A percentile compares a stretch with the other conserved stretches of the same genome.
These are phyloP conservation scores for Bipolaris oryzae DNA, from an alignment of 2,329 filamentous ascomycete genomes.

Conservation along the genomic window DNA sequence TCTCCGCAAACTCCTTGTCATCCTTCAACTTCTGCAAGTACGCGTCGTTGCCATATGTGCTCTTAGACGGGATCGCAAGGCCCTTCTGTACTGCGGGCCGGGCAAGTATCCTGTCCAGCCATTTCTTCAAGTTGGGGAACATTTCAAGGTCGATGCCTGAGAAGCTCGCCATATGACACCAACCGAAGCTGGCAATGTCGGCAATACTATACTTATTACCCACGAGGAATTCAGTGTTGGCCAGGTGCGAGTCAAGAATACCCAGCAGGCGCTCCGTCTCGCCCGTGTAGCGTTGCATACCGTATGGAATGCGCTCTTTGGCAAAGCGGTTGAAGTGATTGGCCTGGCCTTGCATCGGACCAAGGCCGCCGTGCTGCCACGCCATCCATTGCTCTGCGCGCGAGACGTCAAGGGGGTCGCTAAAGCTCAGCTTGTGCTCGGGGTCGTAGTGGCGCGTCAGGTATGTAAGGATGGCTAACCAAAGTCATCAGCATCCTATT, in stretches of 20 bases:
- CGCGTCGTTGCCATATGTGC: constrained; percentile 50
- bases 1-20: constrained; percentile 57
- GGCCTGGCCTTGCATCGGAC: constrained; percentile 52
- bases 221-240: constrained; percentile 52
- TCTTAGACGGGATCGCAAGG: constrained; percentile 45
- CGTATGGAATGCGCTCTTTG: constrained; percentile 53
- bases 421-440: constrained; percentile 55
- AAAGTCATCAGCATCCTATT: neutral
- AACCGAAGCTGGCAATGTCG: constrained; percentile 55
- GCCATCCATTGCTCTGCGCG: constrained; percentile 66
- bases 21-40: constrained; percentile 53
- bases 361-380: constrained; percentile 59
- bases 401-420: constrained; percentile 54
- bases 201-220: constrained; percentile 55
- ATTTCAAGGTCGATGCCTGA: constrained; percentile 50
- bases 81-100: constrained; percentile 53
- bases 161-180: constrained; percentile 52
- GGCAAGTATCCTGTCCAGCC: constrained; percentile 52
- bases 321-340: constrained; percentile 52
- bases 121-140: constrained; percentile 53
- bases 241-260: constrained; percentile 52
- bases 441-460: constrained; percentile 55
- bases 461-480: constrained; percentile 52
- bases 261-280: constrained; percentile 56
- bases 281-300: constrained; percentile 54